Percentiles rank a stretch among this genome's conserved stretches.
Conservation (phyloP, 176 grass and related monocot genomes). For the Zizania latifolia region DNA sequence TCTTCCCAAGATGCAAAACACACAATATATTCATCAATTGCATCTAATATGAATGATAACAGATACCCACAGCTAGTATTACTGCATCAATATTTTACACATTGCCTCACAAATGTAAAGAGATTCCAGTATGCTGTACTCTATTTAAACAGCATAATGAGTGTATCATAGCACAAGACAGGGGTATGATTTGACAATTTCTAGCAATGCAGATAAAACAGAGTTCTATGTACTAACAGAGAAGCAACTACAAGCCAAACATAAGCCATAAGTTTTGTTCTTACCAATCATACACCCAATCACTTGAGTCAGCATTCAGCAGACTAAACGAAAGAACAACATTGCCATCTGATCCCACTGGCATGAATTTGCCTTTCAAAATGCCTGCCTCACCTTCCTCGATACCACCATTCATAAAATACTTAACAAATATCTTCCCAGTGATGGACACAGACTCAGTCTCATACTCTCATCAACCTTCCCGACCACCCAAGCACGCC, state of each 20-base stretch:
- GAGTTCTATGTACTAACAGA: not conserved
- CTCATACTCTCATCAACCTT: slow-evolving; percentile 46
- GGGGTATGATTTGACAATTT: not conserved
- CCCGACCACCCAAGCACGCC: slow-evolving; percentile 72
- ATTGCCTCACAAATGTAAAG: not conserved
- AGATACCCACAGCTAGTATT: not conserved
- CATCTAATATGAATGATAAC: slow-evolving; percentile 13
- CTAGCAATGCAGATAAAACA: not conserved
- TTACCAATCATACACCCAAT: slow-evolving; percentile 94
- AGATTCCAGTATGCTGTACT: not conserved
- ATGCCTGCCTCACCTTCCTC: slow-evolving; percentile 42
- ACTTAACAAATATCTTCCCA: slow-evolving; percentile 56
- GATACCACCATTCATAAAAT: slow-evolving; percentile 64
- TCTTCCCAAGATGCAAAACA: not conserved
- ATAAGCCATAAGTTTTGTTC: not conserved
- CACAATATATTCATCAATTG: not conserved
- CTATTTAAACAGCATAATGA: not conserved
- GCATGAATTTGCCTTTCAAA: slow-evolving; percentile 81
- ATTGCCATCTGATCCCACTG: slow-evolving; percentile 83
- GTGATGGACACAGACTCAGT: slow-evolving; percentile 30
- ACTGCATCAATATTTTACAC: not conserved
- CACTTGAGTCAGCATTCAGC: slow-evolving; percentile 77
- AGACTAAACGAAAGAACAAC: slow-evolving; percentile 82
- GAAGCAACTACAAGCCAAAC: not conserved
- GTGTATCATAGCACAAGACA: not conserved